Evolutionary conservation across 2,329 filamentous ascomycete genomes (phyloP).

Genomic region (Didymella segeticola): DNA sequence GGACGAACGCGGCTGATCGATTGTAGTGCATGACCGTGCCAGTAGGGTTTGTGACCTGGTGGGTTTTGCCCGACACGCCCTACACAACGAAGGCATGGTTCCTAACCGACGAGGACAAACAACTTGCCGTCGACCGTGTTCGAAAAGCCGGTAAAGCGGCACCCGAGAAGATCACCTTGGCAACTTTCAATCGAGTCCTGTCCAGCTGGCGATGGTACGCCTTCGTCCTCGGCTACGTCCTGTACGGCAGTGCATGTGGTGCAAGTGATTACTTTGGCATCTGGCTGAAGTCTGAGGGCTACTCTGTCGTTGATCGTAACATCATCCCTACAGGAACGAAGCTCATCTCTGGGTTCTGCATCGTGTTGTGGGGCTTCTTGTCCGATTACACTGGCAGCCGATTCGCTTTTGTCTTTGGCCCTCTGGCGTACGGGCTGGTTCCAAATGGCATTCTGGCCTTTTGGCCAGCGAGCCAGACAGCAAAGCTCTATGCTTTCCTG

Average conservation of each 20-base stretch:
- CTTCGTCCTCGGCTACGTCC: slow-evolving; percentile 1
- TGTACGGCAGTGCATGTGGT: slow-evolving; percentile 4
- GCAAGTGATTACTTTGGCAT: slow-evolving; percentile 3
- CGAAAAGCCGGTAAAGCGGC: neutral
- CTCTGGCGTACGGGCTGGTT: slow-evolving; percentile 1
- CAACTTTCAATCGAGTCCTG: slow-evolving; percentile 1
- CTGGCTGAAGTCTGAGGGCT: slow-evolving; percentile 3
- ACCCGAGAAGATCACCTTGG: neutral
- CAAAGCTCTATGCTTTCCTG: slow-evolving; percentile 4
- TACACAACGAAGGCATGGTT: slow-evolving; percentile 3
- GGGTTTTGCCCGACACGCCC: neutral
- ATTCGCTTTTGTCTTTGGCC: slow-evolving; percentile 3
- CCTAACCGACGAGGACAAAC: neutral
- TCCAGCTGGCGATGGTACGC: slow-evolving; percentile 1
- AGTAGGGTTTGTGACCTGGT: slow-evolving; percentile 1
- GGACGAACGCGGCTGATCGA: neutral
- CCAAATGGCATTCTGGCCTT: neutral
- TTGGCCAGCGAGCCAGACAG: slow-evolving; percentile 3
- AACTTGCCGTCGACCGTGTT: neutral
- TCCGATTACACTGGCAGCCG: slow-evolving; percentile 1
- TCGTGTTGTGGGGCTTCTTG: slow-evolving; percentile 1
- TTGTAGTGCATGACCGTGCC: slow-evolving; percentile 2
- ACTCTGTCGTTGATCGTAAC: slow-evolving; percentile 1
- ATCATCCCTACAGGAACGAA: neutral
- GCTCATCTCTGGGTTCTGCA: slow-evolving; percentile 2